A percentile compares a stretch with the other conserved stretches of the same genome.
Conservation (phyloP, 768 basidiomycete genomes). For the Lactarius vividus region DNA sequence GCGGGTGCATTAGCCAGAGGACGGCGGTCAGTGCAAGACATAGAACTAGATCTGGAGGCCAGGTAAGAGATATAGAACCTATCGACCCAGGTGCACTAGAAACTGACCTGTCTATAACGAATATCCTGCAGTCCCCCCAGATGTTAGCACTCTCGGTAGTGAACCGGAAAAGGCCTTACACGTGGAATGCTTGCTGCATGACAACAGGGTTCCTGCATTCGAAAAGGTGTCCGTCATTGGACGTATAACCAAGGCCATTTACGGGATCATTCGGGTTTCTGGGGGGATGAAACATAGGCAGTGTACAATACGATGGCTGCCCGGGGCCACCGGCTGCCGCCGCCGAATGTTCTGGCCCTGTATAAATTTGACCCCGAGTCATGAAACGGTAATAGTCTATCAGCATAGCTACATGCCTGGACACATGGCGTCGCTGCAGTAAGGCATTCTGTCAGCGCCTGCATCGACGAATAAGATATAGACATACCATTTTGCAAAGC, state of each 20-base stretch:
- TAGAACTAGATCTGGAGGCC: slow-evolving; percentile 50
- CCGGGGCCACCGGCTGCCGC: slow-evolving; percentile 32
- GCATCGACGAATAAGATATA: not conserved
- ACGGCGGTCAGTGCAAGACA: slow-evolving; percentile 40
- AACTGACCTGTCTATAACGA: not conserved
- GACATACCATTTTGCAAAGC: slow-evolving; percentile 51
- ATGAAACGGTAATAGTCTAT: not conserved
- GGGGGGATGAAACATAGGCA: slow-evolving; percentile 51
- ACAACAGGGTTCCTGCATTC: slow-evolving; percentile 51
- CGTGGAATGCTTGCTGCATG: slow-evolving; percentile 33
- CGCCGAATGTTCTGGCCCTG: slow-evolving; percentile 51
- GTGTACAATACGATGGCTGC: slow-evolving; percentile 50
- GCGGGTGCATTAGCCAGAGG: slow-evolving; percentile 47
- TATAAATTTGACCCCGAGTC: not conserved
- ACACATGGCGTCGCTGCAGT: slow-evolving; percentile 48
- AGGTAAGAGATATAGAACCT: not conserved
- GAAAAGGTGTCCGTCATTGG: slow-evolving; percentile 52
- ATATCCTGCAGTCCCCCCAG: not conserved
- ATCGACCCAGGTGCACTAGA: not conserved
- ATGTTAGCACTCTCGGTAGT: not conserved
- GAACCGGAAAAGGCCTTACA: not conserved
- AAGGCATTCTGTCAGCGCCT: slow-evolving; percentile 2
- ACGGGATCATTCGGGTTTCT: slow-evolving; percentile 33
- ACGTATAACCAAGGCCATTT: slow-evolving; percentile 44
- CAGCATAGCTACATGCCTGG: slow-evolving; percentile 35